Evolutionary conservation across 1,139 yeast genomes (phyloP).

Genomic region (Candida sanyaensis): DNA sequence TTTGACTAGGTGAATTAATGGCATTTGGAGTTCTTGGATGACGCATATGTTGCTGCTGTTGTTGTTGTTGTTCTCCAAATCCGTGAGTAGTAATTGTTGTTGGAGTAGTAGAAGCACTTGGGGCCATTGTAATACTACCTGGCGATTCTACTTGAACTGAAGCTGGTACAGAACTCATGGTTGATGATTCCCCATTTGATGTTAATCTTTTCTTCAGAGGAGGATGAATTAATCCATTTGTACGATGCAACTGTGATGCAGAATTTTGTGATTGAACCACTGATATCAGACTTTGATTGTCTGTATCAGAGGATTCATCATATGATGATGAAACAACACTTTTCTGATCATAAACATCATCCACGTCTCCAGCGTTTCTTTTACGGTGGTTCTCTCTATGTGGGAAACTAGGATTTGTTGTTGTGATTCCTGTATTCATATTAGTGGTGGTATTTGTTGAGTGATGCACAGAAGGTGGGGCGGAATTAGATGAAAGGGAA

Average conservation of each 20-base stretch:
- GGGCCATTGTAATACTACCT: slow-evolving; percentile 6
- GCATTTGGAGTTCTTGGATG: slow-evolving; percentile 36
- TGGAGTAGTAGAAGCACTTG: neutral
- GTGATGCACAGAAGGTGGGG: neutral
- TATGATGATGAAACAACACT: slow-evolving; percentile 24
- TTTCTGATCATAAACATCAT: slow-evolving; percentile 18
- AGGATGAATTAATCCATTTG: slow-evolving; percentile 24
- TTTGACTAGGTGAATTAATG: slow-evolving; percentile 34
- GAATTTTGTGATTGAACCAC: slow-evolving; percentile 5
- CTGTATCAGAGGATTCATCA: slow-evolving; percentile 43
- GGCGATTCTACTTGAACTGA: slow-evolving; percentile 12
- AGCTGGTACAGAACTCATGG: slow-evolving; percentile 1
- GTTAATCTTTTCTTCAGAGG: slow-evolving; percentile 45
- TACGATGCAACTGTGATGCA: slow-evolving; percentile 13
- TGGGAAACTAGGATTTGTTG: neutral
- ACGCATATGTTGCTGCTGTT: slow-evolving; percentile 9
- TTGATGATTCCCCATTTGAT: slow-evolving; percentile 3
- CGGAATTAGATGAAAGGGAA: slow-evolving; percentile 13
- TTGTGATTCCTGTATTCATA: slow-evolving; percentile 15
- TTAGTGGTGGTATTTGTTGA: slow-evolving; percentile 12
- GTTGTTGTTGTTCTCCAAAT: slow-evolving; percentile 5
- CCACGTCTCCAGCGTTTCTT: slow-evolving; percentile 21
- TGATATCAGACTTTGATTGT: slow-evolving; percentile 28
- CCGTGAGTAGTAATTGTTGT: neutral
- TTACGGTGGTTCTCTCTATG: slow-evolving; percentile 26